Evolutionary conservation across 805 yeast species (phyloP), one percentile per base, ranked within the genome.

Genomic region (Grigorovia transvaalensis): DNA sequence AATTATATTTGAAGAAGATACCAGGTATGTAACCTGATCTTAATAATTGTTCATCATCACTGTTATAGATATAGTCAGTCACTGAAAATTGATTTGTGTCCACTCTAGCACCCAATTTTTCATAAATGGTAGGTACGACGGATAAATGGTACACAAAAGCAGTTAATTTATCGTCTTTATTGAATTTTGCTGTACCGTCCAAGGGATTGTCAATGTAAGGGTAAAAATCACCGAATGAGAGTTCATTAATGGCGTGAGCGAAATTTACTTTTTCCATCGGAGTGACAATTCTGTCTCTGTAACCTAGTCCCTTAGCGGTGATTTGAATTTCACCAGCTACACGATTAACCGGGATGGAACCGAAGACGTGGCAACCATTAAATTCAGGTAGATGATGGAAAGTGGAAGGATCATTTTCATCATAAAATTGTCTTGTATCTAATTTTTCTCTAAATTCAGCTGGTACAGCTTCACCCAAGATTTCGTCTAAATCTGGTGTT

Each of bases 141-240:
- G 83, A 79, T 56, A 89, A 61, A 57, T 74, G 79, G 67, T 93
- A 93, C 50, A 78, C 78, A 67, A 73, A 87, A 1, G 74, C 66
- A 53, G 77, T 81, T 18, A 73, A 54, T 20, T 74, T 71, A 1
- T 76, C 73, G 0, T 72, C 71, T 1, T 88, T 75, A 17, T 68
- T 64, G 19, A 67, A 52, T 57, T 82, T 79, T 0, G 80, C 84
- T 0, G 91, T 83, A 47, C 74, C 74, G 66, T 93, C 98, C 56
- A 93, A 74, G n/a, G 96, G 95, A 63, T 91, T 91, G 58, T 84
- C 76, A 56, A 90, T 74, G 59, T 78, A 84, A 2, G 99, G 97
- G 62, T 81, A 89, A 67, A 85, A 89, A 41, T 81, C 87, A 13
- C 99, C 99, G 69, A 83, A 91, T 11, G 97, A 88, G 56, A 89